Percentiles rank a stretch among this genome's conserved stretches.
These are phyloP conservation scores for Rhynchospora breviuscula DNA, from an alignment of 176 grass and related monocot species.

Conservation along the genomic window DNA sequence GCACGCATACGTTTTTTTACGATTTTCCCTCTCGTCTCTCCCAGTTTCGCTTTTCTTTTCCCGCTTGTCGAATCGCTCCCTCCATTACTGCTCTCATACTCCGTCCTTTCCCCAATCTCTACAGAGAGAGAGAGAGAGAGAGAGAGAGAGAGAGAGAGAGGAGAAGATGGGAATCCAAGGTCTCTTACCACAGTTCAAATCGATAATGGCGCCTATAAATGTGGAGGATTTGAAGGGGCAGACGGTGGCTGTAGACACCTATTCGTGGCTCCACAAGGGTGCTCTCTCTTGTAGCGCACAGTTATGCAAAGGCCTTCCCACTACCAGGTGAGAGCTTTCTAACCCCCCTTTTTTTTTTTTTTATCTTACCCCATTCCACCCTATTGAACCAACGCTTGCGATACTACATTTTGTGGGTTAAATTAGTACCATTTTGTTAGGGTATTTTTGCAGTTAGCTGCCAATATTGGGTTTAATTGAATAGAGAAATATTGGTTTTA, in stretches of 20 bases:
- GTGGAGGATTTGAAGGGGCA: slow-evolving; percentile 71
- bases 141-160: slow-evolving; percentile 21
- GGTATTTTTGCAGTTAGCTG: neutral
- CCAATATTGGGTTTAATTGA: neutral
- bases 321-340: slow-evolving; percentile 44
- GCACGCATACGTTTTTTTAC: neutral
- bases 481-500: neutral
- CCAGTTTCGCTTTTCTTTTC: slow-evolving; percentile 16
- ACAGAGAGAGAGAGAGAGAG: slow-evolving; percentile 24
- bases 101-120: neutral
- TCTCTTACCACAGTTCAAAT: slow-evolving; percentile 77
- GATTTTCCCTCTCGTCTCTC: neutral
- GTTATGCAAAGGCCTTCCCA: slow-evolving; percentile 89
- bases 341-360: neutral
- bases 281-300: slow-evolving; percentile 71
- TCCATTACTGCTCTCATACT: neutral
- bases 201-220: slow-evolving; percentile 80
- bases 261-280: slow-evolving; percentile 98
- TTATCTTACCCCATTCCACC: too few species aligned
- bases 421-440: neutral
- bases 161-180: slow-evolving; percentile 82
- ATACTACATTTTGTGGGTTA: neutral
- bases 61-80: neutral
- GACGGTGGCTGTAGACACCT: slow-evolving; percentile 82
- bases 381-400: neutral